Evolutionary conservation across 2,329 filamentous ascomycete species (phyloP), one percentile per base, ranked within the genome.

Genomic region (Westerdykella sp.): DNA sequence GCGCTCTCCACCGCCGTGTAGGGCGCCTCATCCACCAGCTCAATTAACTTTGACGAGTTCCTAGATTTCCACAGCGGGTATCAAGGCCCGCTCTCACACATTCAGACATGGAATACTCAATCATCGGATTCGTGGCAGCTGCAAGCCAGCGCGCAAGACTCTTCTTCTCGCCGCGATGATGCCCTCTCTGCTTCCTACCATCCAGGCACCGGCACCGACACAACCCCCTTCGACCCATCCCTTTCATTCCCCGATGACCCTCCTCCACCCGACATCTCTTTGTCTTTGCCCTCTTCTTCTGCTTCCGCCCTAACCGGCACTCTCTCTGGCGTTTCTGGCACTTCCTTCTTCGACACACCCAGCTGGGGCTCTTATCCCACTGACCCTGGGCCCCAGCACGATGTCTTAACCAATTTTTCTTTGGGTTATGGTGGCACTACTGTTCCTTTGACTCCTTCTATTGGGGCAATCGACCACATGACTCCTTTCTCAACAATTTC

Each of bases 11-110:
- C 60, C 55, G n/a, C 58, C 41, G 57, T 59, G 63, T 53, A 59
- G 60, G 60, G 63, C 59, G 60, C 50, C 49, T 53, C 58, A 53
- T 36, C 43, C 53, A 28, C 25, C 48, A 50, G 53, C 50, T 57
- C 55, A 64, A 65, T 66, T 64, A 54, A 54, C 46, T 55, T 60
- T 65, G 63, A 66, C 48, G 60, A 65, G 28, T 61, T 56, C 51
- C 50, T 64, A 52, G 55, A 53, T 56, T 63, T 60, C 53, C 56
- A 53, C 55, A 62, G 61, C 63, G 63, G 62, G 62, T 53, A 55
- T 39, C 45, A 55, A 45, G 55, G 54, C 60, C 60, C 63, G 63
- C 59, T 44, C 46, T 51, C 48, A 51, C 55, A 48, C 49, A 63
- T 64, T 47, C 52, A 55, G 47, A 40, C 31, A 66, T 66, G 63